phyloP scores from a whole-genome alignment of 2,329 filamentous ascomycete genomes.

The Tolypocladium endophyticum region DNA sequence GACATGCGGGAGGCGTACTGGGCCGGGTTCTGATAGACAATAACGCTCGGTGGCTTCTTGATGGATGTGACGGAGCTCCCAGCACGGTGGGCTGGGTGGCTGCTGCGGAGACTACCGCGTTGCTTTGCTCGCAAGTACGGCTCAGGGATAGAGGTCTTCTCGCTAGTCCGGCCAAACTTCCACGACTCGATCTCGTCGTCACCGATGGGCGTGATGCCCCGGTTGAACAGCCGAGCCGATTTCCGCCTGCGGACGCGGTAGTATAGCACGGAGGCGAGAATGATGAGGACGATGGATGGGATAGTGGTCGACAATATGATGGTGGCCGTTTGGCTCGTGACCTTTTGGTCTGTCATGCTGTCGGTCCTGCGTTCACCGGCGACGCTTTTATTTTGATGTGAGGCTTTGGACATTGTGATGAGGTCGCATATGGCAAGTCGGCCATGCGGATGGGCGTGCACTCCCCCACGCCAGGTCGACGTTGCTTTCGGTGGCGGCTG shows the following conservation, averaged over 20 bases:
- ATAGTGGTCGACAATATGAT: slow-evolving; percentile 43
- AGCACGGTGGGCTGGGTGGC: slow-evolving; percentile 12
- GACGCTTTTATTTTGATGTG: neutral
- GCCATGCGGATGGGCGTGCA: neutral
- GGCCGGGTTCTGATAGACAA: slow-evolving; percentile 35
- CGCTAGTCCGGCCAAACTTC: slow-evolving; percentile 31
- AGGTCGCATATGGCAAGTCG: neutral
- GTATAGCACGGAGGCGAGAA: slow-evolving; percentile 21
- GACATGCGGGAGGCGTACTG: slow-evolving; percentile 9
- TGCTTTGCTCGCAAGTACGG: neutral
- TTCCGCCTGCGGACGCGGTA: slow-evolving; percentile 29
- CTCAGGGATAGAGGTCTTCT: slow-evolving; percentile 13
- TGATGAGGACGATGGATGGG: slow-evolving; percentile 28
- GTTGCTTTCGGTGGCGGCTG: neutral
- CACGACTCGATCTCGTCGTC: slow-evolving; percentile 58
- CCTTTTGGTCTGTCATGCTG: slow-evolving; percentile 2
- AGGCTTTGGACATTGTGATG: neutral
- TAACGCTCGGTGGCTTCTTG: slow-evolving; percentile 40
- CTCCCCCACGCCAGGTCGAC: neutral
- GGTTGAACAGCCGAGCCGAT: slow-evolving; percentile 32
- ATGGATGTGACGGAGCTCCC: slow-evolving; percentile 21
- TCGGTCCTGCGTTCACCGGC: neutral
- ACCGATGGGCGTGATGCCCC: slow-evolving; percentile 50
- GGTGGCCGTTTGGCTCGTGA: slow-evolving; percentile 28
- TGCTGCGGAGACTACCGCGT: slow-evolving; percentile 5